Conservation (phyloP, 805 yeast genomes). For the Kuraishia hungarica region DNA sequence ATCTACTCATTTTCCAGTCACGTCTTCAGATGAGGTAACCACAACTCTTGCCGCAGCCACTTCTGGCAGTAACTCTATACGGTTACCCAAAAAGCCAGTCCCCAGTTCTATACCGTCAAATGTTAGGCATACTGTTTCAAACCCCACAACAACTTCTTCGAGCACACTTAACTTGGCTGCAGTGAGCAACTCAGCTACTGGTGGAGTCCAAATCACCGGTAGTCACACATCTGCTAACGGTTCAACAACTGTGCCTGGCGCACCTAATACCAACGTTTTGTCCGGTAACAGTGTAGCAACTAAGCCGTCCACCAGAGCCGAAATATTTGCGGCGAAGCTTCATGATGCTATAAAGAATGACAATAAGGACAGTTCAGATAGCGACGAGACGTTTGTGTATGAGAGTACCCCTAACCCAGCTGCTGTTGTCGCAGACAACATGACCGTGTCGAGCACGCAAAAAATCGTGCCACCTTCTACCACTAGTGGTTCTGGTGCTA, state of each 20-base stretch:
- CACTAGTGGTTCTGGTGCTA: not conserved
- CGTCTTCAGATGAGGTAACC: not conserved
- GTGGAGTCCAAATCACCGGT: not conserved
- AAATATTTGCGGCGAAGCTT: conserved; percentile 87
- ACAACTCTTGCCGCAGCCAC: not conserved
- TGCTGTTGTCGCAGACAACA: not conserved
- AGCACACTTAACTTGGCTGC: not conserved
- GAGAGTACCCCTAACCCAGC: conserved; percentile 35
- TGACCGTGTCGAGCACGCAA: not conserved
- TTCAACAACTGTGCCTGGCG: not conserved
- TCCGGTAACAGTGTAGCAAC: conserved; percentile 22
- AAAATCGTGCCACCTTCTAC: not conserved
- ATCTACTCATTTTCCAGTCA: not conserved
- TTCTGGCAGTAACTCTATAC: not conserved
- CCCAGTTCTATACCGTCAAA: not conserved
- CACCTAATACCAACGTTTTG: not conserved
- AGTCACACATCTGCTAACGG: not conserved
- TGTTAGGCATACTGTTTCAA: not conserved
- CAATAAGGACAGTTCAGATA: conserved; percentile 59
- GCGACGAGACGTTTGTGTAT: conserved; percentile 95
- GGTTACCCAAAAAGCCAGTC: not conserved
- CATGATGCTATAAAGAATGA: conserved; percentile 93
- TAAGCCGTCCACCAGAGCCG: conserved; percentile 68
- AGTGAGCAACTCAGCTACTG: not conserved
- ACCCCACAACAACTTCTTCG: not conserved